Base-by-base conservation (phyloP, 1,284 basidiomycete species). In the Chondrostereum purpureum region DNA sequence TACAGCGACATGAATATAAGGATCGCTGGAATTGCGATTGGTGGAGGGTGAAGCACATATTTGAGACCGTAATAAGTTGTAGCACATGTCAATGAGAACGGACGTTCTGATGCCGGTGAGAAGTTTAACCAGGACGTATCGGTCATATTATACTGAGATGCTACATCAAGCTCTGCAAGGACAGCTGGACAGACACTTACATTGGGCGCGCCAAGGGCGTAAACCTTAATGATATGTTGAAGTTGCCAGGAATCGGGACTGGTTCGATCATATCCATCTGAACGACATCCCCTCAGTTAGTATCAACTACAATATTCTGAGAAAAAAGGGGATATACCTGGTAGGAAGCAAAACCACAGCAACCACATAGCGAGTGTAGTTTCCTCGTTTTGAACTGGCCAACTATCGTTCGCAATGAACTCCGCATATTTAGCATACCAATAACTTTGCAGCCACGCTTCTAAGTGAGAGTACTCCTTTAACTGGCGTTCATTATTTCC, bases 401-500 rank as follows among this genome's bases (percentile, higher is more conserved):
- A 88, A 50, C 55, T 49, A 27, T 70, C 67, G 39, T 69, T 80
- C 47, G 73, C 68, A 47, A 67, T 81, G 40, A 54, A 58, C 39
- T 61, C 62, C 44, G 65, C 69, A 55, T 72, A 84, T 31, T 8
- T n/a, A n/a, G 8, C 27, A n/a, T 8, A n/a, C 77, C 72, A 79
- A 59, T 65, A 75, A 43, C 64, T 75, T 50, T 64, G 64, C 24
- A 78, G 53, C 78, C 73, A 83, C 33, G 45, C 62, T 50, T 66
- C 65, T 45, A 73, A 71, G 48, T 54, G 64, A 31, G 66, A 77
- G 59, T 66, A 83, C 53, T 72, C 76, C 39, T 75, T 60, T 22
- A 92, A 70, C 55, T 90, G 87, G 21, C 45, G 61, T 42, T 77
- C 68, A 55, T 93, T 93, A 61, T 78, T 82, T 27, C 83, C 87